These are phyloP conservation scores for Erigeron canadensis DNA, from an alignment of 129 eudicot genomes.

Conservation along the genomic window DNA sequence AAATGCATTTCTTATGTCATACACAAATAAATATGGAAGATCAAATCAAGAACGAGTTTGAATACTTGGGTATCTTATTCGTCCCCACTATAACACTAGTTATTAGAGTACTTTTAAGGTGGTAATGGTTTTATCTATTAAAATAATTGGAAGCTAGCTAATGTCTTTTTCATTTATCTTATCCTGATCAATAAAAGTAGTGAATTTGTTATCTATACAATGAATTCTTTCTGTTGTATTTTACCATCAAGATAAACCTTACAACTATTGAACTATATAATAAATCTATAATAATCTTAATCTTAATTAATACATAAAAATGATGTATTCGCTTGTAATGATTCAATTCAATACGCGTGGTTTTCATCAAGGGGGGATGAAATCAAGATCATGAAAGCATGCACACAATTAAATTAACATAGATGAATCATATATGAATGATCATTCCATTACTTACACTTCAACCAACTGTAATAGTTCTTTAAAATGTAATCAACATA, in stretches of 20 bases:
- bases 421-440: too few relatives aligned
- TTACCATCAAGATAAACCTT: neutral
- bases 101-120: conserved; percentile 2
- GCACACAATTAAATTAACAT: neutral
- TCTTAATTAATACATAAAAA: too few relatives aligned
- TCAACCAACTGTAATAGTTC: too few relatives aligned
- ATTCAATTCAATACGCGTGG: conserved; percentile 21
- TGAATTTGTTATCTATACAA: neutral
- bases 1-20: conserved; percentile 16
- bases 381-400: conserved; percentile 11
- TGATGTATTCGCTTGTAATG: neutral
- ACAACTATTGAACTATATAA: too few relatives aligned
- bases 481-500: too few relatives aligned
- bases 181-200: neutral
- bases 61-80: neutral
- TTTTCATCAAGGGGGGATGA: neutral
- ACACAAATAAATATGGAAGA: conserved; percentile 11
- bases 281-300: neutral
- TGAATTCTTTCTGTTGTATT: conserved; percentile 19
- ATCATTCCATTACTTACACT: too few relatives aligned
- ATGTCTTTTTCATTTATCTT: neutral
- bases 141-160: neutral
- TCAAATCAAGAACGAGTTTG: conserved; percentile 15
- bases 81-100: conserved; percentile 15
- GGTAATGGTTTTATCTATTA: conserved; percentile 8